Evolutionary conservation across 1,139 yeast species (phyloP), one percentile per base, ranked within the genome.

Genomic region (Zygoascus hellenicus): DNA sequence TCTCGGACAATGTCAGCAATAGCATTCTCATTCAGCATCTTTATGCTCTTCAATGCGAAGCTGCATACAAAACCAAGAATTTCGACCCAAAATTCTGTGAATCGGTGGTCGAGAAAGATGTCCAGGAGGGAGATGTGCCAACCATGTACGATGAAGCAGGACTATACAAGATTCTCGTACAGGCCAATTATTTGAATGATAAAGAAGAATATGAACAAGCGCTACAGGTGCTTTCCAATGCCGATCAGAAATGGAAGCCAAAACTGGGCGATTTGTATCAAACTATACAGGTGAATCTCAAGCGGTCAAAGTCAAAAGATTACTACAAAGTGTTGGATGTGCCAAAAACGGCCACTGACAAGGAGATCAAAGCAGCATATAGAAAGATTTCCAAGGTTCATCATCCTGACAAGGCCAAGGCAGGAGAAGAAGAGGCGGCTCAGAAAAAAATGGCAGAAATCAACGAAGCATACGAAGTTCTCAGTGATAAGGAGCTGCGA

Each of bases 341-440:
- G 7, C 57, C 80, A 0, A 72, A 75, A 48, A 77, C 78, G 54
- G 95, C 97, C 0, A 81, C 78, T 51, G 82, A 79, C 1, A 75
- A 76, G 54, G 83, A 86, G 10, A 83, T 92, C 54, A 85, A 84
- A 58, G 83, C 80, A 61, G 96, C 95, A 0, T 85, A 88, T 65
- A 73, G 96, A 51, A 72, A 80, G 9, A 77, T 83, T 60, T 84
- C 95, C 32, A 81, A 84, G 60, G 81, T 81, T 60, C 86, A 76
- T 63, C 98, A 92, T 61, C 98, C 98, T 0, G 98, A 92, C 65
- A 90, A 92, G 65, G 79, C 83, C 59, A 81, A 80, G 61, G 81
- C 80, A 29, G 88, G 81, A 35, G 61, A 84, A 54, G 67, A 78
- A 2, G 89, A 83, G 26, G 77, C 84, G 52, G 83, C 84, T 36